Evolutionary conservation across 2,329 filamentous ascomycete genomes (phyloP).

Genomic region (Aspergillus transmontanensis): DNA sequence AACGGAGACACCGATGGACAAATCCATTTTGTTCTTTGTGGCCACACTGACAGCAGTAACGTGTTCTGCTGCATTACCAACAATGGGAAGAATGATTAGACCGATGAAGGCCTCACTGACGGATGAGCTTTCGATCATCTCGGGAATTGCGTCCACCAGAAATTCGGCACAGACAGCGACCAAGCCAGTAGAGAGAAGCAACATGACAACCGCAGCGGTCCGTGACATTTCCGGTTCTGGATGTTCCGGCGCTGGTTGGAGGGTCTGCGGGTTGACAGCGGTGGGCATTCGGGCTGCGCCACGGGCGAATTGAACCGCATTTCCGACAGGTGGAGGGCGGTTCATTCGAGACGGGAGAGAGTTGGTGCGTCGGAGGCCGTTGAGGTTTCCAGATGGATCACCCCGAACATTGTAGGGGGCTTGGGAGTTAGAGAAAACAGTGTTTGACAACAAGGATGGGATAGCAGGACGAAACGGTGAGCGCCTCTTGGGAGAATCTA

Average conservation of each 20-base stretch:
- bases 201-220: slow-evolving; percentile 58
- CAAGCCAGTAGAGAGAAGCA: slow-evolving; percentile 57
- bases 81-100: slow-evolving; percentile 77
- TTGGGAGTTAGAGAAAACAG: slow-evolving; percentile 33
- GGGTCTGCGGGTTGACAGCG: slow-evolving; percentile 13
- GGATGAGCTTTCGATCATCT: slow-evolving; percentile 61
- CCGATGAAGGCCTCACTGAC: slow-evolving; percentile 76
- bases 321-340: slow-evolving; percentile 31
- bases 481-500: slow-evolving; percentile 26
- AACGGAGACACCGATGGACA: slow-evolving; percentile 78
- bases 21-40: slow-evolving; percentile 82
- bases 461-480: slow-evolving; percentile 34
- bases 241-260: slow-evolving; percentile 17
- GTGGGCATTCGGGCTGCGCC: slow-evolving; percentile 33
- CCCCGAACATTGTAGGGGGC: slow-evolving; percentile 14
- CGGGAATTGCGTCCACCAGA: slow-evolving; percentile 73
- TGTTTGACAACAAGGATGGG: slow-evolving; percentile 37
- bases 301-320: slow-evolving; percentile 38
- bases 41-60: slow-evolving; percentile 79
- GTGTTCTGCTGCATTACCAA: slow-evolving; percentile 82
- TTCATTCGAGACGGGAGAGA: slow-evolving; percentile 34
- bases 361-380: slow-evolving; percentile 32
- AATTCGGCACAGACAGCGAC: slow-evolving; percentile 70
- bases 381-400: slow-evolving; percentile 19
- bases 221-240: slow-evolving; percentile 52